These are phyloP conservation scores for Cryphonectria parasitica DNA, from an alignment of 2,329 filamentous ascomycete species.

Conservation along the genomic window DNA sequence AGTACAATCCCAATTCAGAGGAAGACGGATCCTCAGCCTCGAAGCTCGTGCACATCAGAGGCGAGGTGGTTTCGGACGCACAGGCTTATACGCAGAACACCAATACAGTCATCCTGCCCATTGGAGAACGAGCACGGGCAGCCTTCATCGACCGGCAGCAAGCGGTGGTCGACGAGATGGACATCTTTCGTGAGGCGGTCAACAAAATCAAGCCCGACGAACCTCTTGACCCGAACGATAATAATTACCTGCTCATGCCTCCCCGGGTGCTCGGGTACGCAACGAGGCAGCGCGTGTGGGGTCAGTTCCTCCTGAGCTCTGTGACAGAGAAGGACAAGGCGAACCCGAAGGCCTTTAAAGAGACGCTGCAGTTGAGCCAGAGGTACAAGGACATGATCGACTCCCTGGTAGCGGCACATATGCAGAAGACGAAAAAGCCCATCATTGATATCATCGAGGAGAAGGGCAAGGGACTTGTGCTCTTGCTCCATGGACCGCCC, in stretches of 20 bases:
- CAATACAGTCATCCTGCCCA: conserved; percentile 2
- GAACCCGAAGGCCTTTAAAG: conserved; percentile 9
- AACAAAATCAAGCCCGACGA: conserved; percentile 5
- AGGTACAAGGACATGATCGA: conserved; percentile 25
- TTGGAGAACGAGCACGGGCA: neutral
- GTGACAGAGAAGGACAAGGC: neutral
- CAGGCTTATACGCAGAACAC: conserved; percentile 7
- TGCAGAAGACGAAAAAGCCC: conserved; percentile 18
- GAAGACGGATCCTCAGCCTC: neutral
- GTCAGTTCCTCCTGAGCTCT: conserved; percentile 20
- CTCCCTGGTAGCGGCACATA: conserved; percentile 25
- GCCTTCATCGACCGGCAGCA: conserved; percentile 3
- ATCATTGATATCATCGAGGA: conserved; percentile 28
- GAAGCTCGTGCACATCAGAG: conserved; percentile 16
- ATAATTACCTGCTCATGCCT: conserved; percentile 17
- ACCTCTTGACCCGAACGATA: neutral
- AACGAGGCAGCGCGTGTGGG: conserved; percentile 25
- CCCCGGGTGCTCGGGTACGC: conserved; percentile 26
- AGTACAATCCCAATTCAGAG: neutral
- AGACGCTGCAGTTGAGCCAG: conserved; percentile 20
- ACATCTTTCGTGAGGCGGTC: conserved; percentile 7
- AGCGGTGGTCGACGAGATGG: conserved; percentile 2
- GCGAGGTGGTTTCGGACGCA: conserved; percentile 27
- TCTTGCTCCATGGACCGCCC: conserved; percentile 28
- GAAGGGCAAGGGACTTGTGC: conserved; percentile 26